A percentile compares a stretch with the other conserved stretches of the same genome.
These are phyloP conservation scores for Dictyostelium gargantuum DNA, from an alignment of 208 protist species.

Conservation along the genomic window DNA sequence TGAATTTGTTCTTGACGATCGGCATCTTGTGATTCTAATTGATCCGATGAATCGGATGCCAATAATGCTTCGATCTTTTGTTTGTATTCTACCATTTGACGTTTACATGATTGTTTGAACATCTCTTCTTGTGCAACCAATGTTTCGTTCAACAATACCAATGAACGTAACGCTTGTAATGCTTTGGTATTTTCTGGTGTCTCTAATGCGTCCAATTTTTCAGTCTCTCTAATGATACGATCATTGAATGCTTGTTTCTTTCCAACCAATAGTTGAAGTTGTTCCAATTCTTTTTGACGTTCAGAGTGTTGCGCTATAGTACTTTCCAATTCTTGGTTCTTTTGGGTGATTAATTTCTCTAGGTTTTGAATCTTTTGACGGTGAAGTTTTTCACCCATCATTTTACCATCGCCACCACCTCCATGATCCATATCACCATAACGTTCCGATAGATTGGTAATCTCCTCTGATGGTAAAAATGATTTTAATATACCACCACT, in stretches of 20 bases:
- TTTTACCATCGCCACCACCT: neutral
- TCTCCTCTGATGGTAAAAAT: slow-evolving; percentile 14
- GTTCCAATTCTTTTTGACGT: slow-evolving; percentile 57
- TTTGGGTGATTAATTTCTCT: neutral
- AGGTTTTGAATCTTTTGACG: slow-evolving; percentile 3
- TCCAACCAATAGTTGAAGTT: slow-evolving; percentile 52
- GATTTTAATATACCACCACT: slow-evolving; percentile 47
- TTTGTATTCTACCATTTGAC: slow-evolving; percentile 77
- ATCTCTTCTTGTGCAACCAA: slow-evolving; percentile 81
- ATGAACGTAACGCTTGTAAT: slow-evolving; percentile 68
- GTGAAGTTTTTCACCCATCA: slow-evolving; percentile 28
- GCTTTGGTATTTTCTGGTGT: slow-evolving; percentile 77
- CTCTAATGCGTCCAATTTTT: slow-evolving; percentile 79
- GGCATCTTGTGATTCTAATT: slow-evolving; percentile 3
- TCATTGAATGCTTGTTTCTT: slow-evolving; percentile 71
- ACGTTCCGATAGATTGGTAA: neutral
- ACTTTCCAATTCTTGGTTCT: neutral
- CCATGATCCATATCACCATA: neutral
- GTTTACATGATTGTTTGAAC: slow-evolving; percentile 82
- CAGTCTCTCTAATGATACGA: slow-evolving; percentile 74
- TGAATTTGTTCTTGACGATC: slow-evolving; percentile 64
- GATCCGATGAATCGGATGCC: neutral
- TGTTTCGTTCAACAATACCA: slow-evolving; percentile 81
- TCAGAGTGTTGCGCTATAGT: neutral
- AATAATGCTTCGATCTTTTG: slow-evolving; percentile 67